Percentiles rank a stretch among this genome's conserved stretches.
These are phyloP conservation scores for Plasmodium adleri DNA, from an alignment of 169 alveolate species.

Conservation along the genomic window DNA sequence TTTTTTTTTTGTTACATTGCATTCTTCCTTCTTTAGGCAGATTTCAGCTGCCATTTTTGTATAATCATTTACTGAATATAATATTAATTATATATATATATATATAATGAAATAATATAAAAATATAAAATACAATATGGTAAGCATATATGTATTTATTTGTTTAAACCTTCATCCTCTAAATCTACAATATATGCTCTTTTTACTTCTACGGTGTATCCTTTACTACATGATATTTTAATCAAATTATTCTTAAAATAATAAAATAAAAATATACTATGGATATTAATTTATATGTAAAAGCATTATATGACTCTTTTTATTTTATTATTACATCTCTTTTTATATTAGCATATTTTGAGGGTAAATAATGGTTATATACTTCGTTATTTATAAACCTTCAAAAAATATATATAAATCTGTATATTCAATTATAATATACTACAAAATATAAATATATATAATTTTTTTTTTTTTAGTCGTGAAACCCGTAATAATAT, in stretches of 20 bases:
- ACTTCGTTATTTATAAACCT: constrained; percentile 74
- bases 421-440: constrained; percentile 11
- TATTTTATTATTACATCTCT: constrained; percentile 33
- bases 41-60: constrained; percentile 57
- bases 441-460: not conserved
- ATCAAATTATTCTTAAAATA: constrained; percentile 36
- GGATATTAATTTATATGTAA: too few species aligned
- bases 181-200: constrained; percentile 65
- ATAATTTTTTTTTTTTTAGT: constrained; percentile 5
- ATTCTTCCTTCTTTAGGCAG: constrained; percentile 70
- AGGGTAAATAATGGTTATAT: constrained; percentile 71
- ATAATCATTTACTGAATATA: constrained; percentile 40
- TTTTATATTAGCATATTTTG: constrained; percentile 36
- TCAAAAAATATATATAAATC: constrained; percentile 17
- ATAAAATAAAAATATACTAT: not conserved
- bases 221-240: constrained; percentile 57
- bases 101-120: not conserved
- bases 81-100: not conserved
- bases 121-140: not conserved
- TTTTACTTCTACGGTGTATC: constrained; percentile 44
- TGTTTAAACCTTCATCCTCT: constrained; percentile 53
- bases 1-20: constrained; percentile 16
- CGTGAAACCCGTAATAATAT: constrained; percentile 61
- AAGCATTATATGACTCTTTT: not conserved
- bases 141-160: not conserved